Conservation (phyloP, 495 filamentous ascomycete species). For the Penicillium antarcticum region DNA sequence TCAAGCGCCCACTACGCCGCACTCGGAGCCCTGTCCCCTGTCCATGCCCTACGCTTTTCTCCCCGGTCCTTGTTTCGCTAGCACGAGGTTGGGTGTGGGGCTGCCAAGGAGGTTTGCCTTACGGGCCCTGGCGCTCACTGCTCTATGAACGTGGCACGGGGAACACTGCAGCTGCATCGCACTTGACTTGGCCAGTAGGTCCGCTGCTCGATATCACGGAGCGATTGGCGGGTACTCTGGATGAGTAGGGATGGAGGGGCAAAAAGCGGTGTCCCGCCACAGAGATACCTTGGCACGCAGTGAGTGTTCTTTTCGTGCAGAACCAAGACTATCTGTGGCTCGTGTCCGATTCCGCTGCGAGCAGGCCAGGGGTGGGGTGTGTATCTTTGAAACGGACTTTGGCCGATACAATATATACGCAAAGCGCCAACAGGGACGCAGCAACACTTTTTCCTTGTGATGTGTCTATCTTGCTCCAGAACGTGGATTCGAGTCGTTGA, state of each 20-base stretch:
- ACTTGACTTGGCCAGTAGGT: slow-evolving; percentile 11
- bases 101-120: slow-evolving; percentile 12
- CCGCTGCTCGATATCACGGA: slow-evolving; percentile 1
- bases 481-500: background rate
- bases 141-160: slow-evolving; percentile 18
- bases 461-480: background rate
- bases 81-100: slow-evolving; percentile 11
- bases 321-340: slow-evolving; percentile 15
- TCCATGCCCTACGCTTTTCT: slow-evolving; percentile 4
- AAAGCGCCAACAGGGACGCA: no score
- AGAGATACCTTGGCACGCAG: slow-evolving; percentile 20
- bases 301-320: slow-evolving; percentile 16
- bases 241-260: slow-evolving; percentile 6
- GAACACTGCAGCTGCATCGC: slow-evolving; percentile 17
- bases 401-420: no score
- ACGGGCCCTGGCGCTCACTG: slow-evolving; percentile 2
- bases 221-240: background rate
- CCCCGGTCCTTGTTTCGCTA: slow-evolving; percentile 8
- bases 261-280: slow-evolving; percentile 29
- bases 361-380: background rate
- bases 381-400: background rate
- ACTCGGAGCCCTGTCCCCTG: background rate
- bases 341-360: slow-evolving; percentile 3
- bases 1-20: slow-evolving; percentile 1
- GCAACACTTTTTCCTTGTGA: background rate